These are phyloP conservation scores for Ceratobasidium sp. DNA, from an alignment of 1,284 basidiomycete species.

Conservation along the genomic window DNA sequence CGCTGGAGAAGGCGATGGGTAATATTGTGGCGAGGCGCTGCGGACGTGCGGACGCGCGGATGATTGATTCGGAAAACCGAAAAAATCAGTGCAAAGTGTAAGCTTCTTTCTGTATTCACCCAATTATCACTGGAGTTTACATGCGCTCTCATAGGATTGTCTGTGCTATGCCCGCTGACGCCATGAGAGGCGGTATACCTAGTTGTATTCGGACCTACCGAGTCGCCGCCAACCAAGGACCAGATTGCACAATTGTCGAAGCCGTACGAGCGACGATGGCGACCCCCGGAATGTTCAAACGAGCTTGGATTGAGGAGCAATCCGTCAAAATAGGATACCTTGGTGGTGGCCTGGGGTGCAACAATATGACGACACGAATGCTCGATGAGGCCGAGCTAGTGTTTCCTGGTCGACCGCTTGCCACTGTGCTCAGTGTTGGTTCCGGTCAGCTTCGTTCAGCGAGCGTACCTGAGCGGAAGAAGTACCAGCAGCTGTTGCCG, in stretches of 20 bases:
- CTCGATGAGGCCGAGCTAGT: background rate
- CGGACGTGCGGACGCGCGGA: too few species aligned
- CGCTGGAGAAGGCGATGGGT: too few species aligned
- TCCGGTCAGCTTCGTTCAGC: background rate
- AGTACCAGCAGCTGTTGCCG: background rate
- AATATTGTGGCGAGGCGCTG: too few species aligned
- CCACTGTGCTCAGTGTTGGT: constrained; percentile 16
- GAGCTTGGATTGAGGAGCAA: background rate
- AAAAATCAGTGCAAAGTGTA: background rate
- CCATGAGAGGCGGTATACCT: background rate
- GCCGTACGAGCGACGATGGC: constrained; percentile 1
- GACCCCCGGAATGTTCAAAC: background rate
- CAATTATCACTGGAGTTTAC: background rate
- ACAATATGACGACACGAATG: constrained; percentile 3
- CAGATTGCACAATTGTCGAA: constrained; percentile 10
- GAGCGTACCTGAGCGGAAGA: background rate
- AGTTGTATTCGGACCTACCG: background rate
- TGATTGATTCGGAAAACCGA: too few species aligned
- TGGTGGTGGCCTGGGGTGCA: constrained; percentile 2
- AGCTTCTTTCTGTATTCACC: background rate
- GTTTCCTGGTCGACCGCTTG: background rate
- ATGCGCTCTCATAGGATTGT: background rate
- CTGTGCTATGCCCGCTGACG: background rate
- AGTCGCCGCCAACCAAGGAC: background rate
- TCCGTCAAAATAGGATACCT: background rate